A percentile compares a stretch with the other conserved stretches of the same genome.
These are phyloP conservation scores for Amanita jacksonii DNA, from an alignment of 768 basidiomycete species.

Conservation along the genomic window DNA sequence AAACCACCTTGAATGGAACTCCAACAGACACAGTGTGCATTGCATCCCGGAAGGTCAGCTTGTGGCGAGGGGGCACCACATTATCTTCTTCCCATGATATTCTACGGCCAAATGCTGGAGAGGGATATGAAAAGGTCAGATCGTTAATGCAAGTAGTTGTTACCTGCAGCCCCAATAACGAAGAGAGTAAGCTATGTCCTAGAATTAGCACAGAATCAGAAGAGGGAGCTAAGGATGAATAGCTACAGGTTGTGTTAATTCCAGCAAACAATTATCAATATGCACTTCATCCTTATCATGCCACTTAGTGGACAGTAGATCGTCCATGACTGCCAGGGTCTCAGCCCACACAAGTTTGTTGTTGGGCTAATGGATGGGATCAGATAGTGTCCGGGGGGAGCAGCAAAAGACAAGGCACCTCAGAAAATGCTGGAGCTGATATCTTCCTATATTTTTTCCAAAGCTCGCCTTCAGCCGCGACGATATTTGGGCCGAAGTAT, in stretches of 20 bases:
- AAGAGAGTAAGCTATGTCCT: slow-evolving; percentile 39
- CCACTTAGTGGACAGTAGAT: slow-evolving; percentile 42
- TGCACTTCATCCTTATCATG: slow-evolving; percentile 26
- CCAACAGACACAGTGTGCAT: slow-evolving; percentile 32
- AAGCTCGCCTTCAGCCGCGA: slow-evolving; percentile 52
- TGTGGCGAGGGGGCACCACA: slow-evolving; percentile 31
- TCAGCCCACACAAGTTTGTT: slow-evolving; percentile 42
- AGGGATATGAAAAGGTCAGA: not conserved
- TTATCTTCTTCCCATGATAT: slow-evolving; percentile 38
- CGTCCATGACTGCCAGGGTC: slow-evolving; percentile 30
- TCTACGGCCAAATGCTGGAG: slow-evolving; percentile 39
- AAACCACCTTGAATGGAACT: slow-evolving; percentile 25
- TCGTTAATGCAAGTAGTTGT: not conserved
- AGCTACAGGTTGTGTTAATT: slow-evolving; percentile 45
- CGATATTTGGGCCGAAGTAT: slow-evolving; percentile 52
- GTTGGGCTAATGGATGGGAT: slow-evolving; percentile 24
- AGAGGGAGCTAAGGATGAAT: not conserved
- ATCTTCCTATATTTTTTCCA: slow-evolving; percentile 62
- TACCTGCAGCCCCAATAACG: slow-evolving; percentile 46
- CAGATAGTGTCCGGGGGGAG: not conserved
- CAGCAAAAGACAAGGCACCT: slow-evolving; percentile 25
- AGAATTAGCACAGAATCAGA: slow-evolving; percentile 8
- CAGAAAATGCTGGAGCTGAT: slow-evolving; percentile 55
- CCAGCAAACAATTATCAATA: slow-evolving; percentile 33
- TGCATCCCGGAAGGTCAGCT: slow-evolving; percentile 39